Evolutionary conservation across 2,329 filamentous ascomycete genomes (phyloP), one percentile per base, ranked within the genome.

Genomic region (Nemania serpens): DNA sequence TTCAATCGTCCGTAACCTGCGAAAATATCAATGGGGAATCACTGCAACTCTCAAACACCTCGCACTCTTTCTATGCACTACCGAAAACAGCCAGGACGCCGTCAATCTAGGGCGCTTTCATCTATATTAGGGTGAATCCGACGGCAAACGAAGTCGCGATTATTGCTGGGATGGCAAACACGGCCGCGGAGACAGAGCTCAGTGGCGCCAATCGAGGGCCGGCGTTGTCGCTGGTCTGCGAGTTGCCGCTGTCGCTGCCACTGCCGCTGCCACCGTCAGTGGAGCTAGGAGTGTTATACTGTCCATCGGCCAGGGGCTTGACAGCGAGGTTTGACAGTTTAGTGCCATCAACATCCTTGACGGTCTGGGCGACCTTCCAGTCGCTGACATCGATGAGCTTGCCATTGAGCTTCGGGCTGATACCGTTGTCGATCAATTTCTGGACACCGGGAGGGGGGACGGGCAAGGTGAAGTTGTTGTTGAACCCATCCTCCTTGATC

Each of bases 391-490:
- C 75, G 65, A 97, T 82, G 55, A 97, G 76, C 77, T 88, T 85
- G 69, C 89, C 89, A 13, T 74, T 77, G 41, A 87, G 86, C 58
- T 87, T 84, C 65, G 84, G 84, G 50, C 76, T 78, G 62, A 96
- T 84, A 64, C 94, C 93, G 50, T 89, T 86, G 67, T 91, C 81
- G 73, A 97, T 94, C 70, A 97, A 81, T 47, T 84, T 81, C 62
- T 88, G 81, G 41, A 87, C 88, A 66, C 88, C 90, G 3, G 84
- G 79, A 12, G 92, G 92, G 5, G 86, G 81, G 3, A 71, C 77
- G 49, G 90, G 93, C 59, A 97, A 79, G 47, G 88, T 88, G 79
- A 96, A 98, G 81, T 91, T 89, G 75, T 79, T 88, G 76, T 84
- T 84, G 81, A 97, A 96, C 63, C 82, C 84, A 61, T 82, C 77